Percentiles rank a stretch among this genome's conserved stretches.
phyloP scores from a whole-genome alignment of 2,329 filamentous ascomycete genomes.

The Verticillium dahliae region DNA sequence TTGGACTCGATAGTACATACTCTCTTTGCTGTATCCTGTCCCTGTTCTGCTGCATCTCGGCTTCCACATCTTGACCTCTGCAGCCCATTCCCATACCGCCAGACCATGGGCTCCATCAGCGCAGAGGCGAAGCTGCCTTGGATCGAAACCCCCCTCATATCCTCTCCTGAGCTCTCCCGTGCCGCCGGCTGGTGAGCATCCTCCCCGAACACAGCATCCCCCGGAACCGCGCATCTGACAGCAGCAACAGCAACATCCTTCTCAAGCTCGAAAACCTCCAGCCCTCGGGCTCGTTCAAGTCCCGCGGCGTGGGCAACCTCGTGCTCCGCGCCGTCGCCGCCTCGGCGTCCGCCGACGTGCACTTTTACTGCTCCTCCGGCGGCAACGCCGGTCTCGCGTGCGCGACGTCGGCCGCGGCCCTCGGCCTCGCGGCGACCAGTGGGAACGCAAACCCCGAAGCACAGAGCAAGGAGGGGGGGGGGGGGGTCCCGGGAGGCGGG shows the following conservation, averaged over 20 bases:
- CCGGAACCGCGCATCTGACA: background rate
- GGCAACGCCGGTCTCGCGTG: constrained; percentile 83
- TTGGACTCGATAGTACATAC: background rate
- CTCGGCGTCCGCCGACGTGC: constrained; percentile 29
- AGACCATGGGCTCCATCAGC: constrained; percentile 32
- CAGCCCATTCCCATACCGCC: too few species aligned
- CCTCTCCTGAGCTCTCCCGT: constrained; percentile 59
- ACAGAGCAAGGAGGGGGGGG: too few species aligned
- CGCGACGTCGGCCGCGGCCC: constrained; percentile 61
- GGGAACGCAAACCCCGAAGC: too few species aligned
- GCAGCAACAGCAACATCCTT: constrained; percentile 59
- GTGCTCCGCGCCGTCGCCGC: constrained; percentile 44
- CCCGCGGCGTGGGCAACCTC: constrained; percentile 67
- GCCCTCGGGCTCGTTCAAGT: constrained; percentile 83
- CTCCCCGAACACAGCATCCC: background rate
- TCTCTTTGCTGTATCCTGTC: background rate
- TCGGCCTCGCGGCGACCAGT: constrained; percentile 61
- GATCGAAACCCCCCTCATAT: constrained; percentile 65
- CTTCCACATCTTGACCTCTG: too few species aligned
- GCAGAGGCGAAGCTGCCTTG: constrained; percentile 46
- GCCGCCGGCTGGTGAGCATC: constrained; percentile 62
- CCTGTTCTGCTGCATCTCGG: background rate
- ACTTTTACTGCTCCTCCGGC: constrained; percentile 76
- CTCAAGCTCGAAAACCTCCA: constrained; percentile 83
- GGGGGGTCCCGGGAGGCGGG: too few species aligned